Conservation (phyloP, 768 basidiomycete genomes). For the Panus rudis region DNA sequence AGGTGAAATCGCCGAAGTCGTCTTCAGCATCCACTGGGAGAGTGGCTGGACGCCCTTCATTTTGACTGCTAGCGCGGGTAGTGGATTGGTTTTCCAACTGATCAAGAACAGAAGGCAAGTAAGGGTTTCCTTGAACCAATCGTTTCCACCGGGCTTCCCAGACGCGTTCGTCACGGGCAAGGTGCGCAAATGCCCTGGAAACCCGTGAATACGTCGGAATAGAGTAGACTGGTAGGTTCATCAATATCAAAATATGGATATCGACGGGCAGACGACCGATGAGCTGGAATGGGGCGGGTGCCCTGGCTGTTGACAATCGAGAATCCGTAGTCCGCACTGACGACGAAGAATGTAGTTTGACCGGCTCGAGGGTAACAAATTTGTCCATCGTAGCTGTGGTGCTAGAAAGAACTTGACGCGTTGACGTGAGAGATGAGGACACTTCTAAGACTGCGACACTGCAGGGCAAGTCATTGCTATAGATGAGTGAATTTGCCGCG, state of each 20-base stretch:
- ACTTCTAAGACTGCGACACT: too few relatives aligned
- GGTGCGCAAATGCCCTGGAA: slow-evolving; percentile 53
- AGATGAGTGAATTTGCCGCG: too few relatives aligned
- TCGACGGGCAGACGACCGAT: slow-evolving; percentile 78
- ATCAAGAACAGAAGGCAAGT: slow-evolving; percentile 45
- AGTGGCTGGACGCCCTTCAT: too few relatives aligned
- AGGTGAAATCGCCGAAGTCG: slow-evolving; percentile 87
- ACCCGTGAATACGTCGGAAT: slow-evolving; percentile 66
- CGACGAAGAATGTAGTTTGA: slow-evolving; percentile 20
- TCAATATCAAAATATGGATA: slow-evolving; percentile 68
- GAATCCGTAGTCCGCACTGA: slow-evolving; percentile 11
- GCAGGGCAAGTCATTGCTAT: too few relatives aligned
- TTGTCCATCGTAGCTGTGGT: too few relatives aligned
- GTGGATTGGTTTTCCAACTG: slow-evolving; percentile 44
- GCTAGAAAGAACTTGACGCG: too few relatives aligned
- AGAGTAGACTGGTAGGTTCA: slow-evolving; percentile 73
- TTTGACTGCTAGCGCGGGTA: slow-evolving; percentile 33
- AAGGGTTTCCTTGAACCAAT: slow-evolving; percentile 43
- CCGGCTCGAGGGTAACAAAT: slow-evolving; percentile 78
- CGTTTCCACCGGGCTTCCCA: slow-evolving; percentile 74
- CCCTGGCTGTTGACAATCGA: slow-evolving; percentile 10
- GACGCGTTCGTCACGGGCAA: slow-evolving; percentile 63
- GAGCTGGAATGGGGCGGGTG: slow-evolving; percentile 26
- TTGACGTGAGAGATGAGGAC: too few relatives aligned
- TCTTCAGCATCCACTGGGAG: slow-evolving; percentile 59